These are phyloP conservation scores for Aspergillus fischeri DNA, from an alignment of 2,329 filamentous ascomycete genomes.

Conservation along the genomic window DNA sequence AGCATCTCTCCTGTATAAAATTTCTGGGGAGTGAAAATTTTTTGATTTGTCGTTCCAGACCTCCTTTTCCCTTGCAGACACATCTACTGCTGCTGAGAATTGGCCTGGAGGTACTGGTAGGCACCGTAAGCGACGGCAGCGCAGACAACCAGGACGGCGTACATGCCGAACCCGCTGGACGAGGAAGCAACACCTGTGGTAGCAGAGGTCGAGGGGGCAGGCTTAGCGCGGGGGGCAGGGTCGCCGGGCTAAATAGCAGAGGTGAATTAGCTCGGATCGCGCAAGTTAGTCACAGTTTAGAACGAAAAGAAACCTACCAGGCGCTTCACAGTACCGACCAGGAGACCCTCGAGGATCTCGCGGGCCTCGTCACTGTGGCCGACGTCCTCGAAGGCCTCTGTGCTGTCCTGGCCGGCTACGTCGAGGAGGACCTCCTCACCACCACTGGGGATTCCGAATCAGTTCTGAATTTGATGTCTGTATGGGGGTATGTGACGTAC, in stretches of 20 bases:
- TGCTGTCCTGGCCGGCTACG: slow-evolving; percentile 90
- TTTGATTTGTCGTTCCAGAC: slow-evolving; percentile 4
- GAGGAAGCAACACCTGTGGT: slow-evolving; percentile 25
- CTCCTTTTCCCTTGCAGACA: slow-evolving; percentile 1
- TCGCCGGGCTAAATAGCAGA: slow-evolving; percentile 59
- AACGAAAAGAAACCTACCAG: slow-evolving; percentile 53
- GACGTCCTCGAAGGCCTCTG: slow-evolving; percentile 98
- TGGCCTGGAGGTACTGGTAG: slow-evolving; percentile 75
- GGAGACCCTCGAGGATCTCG: slow-evolving; percentile 77
- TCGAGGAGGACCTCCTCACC: slow-evolving; percentile 98
- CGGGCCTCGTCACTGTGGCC: slow-evolving; percentile 98
- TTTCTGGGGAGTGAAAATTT: slow-evolving; percentile 2
- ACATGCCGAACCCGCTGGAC: slow-evolving; percentile 67
- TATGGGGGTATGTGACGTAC: slow-evolving; percentile 46
- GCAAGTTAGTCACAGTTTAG: neutral
- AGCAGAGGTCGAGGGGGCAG: slow-evolving; percentile 44
- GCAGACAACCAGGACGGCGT: slow-evolving; percentile 74
- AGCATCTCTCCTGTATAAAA: slow-evolving; percentile 6
- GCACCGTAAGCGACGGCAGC: slow-evolving; percentile 72
- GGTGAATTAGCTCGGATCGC: slow-evolving; percentile 1
- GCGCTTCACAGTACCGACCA: slow-evolving; percentile 75
- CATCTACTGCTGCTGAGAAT: slow-evolving; percentile 24
- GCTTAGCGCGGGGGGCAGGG: slow-evolving; percentile 63
- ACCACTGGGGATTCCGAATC: slow-evolving; percentile 57
- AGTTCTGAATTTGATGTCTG: neutral